A percentile compares a stretch with the other conserved stretches of the same genome.
Conservation (phyloP, 495 filamentous ascomycete genomes). For the Daldinia grandis region DNA sequence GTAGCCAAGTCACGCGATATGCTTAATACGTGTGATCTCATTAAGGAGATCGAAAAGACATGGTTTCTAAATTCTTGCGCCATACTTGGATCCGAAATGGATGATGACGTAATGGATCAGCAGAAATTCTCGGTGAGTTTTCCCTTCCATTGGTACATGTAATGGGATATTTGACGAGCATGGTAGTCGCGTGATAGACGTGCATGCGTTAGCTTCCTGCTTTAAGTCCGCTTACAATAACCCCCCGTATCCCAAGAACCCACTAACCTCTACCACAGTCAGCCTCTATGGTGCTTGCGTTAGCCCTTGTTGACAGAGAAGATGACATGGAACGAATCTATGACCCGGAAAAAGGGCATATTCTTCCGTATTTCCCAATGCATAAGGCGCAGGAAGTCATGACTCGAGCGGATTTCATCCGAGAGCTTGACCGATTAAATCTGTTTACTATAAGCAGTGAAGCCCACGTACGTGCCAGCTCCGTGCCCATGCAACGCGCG, state of each 20-base stretch:
- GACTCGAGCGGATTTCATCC: slow-evolving; percentile 95
- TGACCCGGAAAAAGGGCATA: slow-evolving; percentile 71
- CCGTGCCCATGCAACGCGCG: slow-evolving; percentile 93
- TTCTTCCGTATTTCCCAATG: slow-evolving; percentile 81
- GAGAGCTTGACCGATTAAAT: slow-evolving; percentile 90
- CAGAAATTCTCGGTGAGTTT: slow-evolving; percentile 85
- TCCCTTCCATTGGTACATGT: not conserved
- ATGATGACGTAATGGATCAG: slow-evolving; percentile 99
- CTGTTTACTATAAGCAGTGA: slow-evolving; percentile 92
- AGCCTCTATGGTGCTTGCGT: slow-evolving; percentile 92
- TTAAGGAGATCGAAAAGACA: slow-evolving; percentile 82
- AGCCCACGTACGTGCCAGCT: slow-evolving; percentile 90
- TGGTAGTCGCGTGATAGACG: not conserved
- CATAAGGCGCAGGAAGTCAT: slow-evolving; percentile 88
- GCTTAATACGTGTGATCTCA: slow-evolving; percentile 77
- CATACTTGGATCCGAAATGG: slow-evolving; percentile 92
- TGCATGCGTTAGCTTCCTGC: not conserved
- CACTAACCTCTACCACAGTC: slow-evolving; percentile 58
- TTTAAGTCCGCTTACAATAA: slow-evolving; percentile 73
- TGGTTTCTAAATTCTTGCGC: slow-evolving; percentile 97
- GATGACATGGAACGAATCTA: slow-evolving; percentile 70
- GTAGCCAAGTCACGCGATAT: slow-evolving; percentile 84
- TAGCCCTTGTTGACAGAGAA: slow-evolving; percentile 84
- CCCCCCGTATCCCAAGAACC: not conserved
- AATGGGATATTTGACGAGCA: not conserved